phyloP scores from a whole-genome alignment of 345 rosid species.

The Salix udensis region DNA sequence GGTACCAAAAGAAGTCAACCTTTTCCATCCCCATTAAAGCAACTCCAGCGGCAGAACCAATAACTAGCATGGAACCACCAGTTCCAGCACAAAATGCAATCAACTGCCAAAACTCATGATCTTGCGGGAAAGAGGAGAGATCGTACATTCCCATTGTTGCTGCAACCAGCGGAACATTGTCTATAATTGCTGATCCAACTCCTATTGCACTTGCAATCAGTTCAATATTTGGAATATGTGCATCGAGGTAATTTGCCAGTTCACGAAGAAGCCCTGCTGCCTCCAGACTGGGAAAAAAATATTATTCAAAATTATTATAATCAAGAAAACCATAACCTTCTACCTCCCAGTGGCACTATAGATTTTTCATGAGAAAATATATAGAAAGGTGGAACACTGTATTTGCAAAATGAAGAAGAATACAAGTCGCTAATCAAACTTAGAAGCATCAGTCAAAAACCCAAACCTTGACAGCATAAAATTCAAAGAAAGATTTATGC shows the following conservation, averaged over 20 bases:
- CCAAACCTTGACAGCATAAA: background rate
- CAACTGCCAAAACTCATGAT: slow-evolving; percentile 92
- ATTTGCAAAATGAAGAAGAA: background rate
- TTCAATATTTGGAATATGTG: slow-evolving; percentile 69
- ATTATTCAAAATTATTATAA: background rate
- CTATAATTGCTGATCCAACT: slow-evolving; percentile 82
- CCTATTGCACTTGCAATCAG: slow-evolving; percentile 79
- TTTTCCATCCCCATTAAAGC: slow-evolving; percentile 99
- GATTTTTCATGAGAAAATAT: background rate
- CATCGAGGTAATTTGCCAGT: slow-evolving; percentile 87
- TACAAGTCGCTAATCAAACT: background rate
- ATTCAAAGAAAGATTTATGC: background rate
- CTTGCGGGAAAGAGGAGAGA: slow-evolving; percentile 72
- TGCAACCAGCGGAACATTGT: slow-evolving; percentile 89
- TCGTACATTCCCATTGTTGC: slow-evolving; percentile 99
- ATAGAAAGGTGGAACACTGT: background rate
- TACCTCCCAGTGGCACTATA: background rate
- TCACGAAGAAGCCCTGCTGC: slow-evolving; percentile 89
- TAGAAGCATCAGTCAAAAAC: background rate
- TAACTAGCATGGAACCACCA: slow-evolving; percentile 89
- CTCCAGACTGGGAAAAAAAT: slow-evolving; percentile 55
- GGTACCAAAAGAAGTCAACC: slow-evolving; percentile 94
- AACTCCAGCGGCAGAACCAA: slow-evolving; percentile 97
- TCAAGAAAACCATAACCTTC: background rate
- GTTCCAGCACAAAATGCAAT: slow-evolving; percentile 92